phyloP scores from a whole-genome alignment of 106 monocot species.

The Narthecium ossifragum region DNA sequence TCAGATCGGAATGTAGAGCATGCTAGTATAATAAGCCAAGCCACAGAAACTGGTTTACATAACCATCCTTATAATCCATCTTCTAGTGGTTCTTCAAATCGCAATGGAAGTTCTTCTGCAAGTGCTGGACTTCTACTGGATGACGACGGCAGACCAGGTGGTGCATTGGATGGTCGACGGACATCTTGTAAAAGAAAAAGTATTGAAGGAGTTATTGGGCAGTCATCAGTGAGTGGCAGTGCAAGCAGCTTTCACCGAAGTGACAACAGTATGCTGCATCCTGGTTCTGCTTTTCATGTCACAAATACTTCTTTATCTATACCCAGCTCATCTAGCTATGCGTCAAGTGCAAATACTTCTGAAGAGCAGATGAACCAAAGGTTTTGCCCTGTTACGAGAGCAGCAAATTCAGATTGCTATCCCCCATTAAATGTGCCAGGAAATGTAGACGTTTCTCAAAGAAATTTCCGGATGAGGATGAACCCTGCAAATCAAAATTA shows the following conservation, averaged over 20 bases:
- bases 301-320: constrained; percentile 18
- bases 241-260: constrained; percentile 17
- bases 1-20: constrained; percentile 7
- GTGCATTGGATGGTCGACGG: constrained; percentile 43
- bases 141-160: constrained; percentile 37
- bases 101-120: constrained; percentile 15
- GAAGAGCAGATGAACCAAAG: constrained; percentile 27
- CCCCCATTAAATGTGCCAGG: constrained; percentile 12
- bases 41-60: constrained; percentile 13
- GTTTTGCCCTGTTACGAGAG: constrained; percentile 13
- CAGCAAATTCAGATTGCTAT: constrained; percentile 9
- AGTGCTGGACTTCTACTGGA: constrained; percentile 18
- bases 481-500: constrained; percentile 33
- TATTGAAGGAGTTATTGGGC: constrained; percentile 53
- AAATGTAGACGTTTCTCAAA: constrained; percentile 35
- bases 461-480: constrained; percentile 48
- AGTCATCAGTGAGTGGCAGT: constrained; percentile 50
- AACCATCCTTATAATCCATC: constrained; percentile 16
- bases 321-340: constrained; percentile 20
- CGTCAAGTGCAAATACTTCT: constrained; percentile 14
- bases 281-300: constrained; percentile 27
- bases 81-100: constrained; percentile 19
- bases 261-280: constrained; percentile 16
- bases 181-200: constrained; percentile 75
- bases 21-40: constrained; percentile 2